Evolutionary conservation across 108 stramenopile genomes (phyloP).

Genomic region (Aurantiochytrium sp.): DNA sequence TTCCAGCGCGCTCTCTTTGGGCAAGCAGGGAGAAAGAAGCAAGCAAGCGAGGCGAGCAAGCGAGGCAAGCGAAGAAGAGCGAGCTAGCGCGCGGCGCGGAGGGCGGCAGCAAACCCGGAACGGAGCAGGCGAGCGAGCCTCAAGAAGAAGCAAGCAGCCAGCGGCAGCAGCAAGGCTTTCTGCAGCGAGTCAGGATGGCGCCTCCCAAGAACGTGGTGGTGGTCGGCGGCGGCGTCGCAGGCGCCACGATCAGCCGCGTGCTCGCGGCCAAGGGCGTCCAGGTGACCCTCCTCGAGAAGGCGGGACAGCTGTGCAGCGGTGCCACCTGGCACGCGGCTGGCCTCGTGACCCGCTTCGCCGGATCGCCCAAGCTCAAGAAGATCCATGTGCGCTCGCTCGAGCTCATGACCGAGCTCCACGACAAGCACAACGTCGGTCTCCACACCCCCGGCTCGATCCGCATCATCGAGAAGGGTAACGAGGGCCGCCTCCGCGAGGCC

Average conservation of each 20-base stretch:
- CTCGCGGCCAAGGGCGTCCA: neutral
- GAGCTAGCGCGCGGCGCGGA: neutral
- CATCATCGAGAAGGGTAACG: neutral
- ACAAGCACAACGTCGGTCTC: neutral
- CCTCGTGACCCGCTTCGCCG: conserved; percentile 9
- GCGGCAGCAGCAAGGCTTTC: neutral
- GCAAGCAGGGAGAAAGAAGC: neutral
- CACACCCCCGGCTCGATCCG: conserved; percentile 16
- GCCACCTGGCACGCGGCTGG: conserved; percentile 17
- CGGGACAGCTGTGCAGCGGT: conserved; percentile 12
- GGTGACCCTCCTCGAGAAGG: conserved; percentile 11
- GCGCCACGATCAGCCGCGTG: neutral
- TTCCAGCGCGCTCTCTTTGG: neutral
- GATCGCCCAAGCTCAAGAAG: conserved; percentile 22
- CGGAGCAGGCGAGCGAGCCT: neutral
- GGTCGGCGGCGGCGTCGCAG: conserved; percentile 1
- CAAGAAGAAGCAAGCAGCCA: neutral
- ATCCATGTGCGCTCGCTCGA: conserved; percentile 17
- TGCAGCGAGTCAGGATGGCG: neutral
- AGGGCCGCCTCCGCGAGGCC: conserved; percentile 2
- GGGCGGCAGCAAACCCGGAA: neutral
- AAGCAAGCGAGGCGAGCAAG: neutral
- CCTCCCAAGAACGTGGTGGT: neutral
- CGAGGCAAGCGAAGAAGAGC: neutral
- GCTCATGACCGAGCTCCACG: neutral